These are phyloP conservation scores for Aspergillus texensis DNA, from an alignment of 2,329 filamentous ascomycete genomes.

Conservation along the genomic window DNA sequence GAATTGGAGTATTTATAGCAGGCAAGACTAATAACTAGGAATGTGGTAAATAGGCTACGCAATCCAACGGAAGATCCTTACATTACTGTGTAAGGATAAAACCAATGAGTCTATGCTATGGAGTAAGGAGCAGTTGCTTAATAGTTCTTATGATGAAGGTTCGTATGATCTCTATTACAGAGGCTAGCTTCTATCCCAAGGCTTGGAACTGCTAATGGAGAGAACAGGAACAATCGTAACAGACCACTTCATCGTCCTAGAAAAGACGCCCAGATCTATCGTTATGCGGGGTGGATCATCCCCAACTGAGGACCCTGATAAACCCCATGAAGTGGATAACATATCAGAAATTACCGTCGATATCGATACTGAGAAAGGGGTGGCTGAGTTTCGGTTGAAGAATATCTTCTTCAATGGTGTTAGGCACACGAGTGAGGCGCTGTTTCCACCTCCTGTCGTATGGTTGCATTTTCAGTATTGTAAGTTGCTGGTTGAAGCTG, in stretches of 20 bases:
- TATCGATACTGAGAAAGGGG: neutral
- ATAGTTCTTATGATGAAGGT: neutral
- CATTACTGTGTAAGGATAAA: neutral
- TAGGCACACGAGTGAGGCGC: neutral
- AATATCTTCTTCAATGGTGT: slow-evolving; percentile 6
- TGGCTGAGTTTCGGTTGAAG: slow-evolving; percentile 4
- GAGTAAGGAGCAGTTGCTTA: neutral
- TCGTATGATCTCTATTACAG: neutral
- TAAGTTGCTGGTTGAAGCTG: slow-evolving; percentile 5
- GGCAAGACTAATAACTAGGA: too few relatives aligned
- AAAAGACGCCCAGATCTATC: slow-evolving; percentile 1
- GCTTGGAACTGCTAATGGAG: accelerated
- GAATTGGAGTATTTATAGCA: too few relatives aligned
- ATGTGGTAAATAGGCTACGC: neutral
- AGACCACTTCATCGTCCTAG: slow-evolving; percentile 2
- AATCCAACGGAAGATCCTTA: neutral
- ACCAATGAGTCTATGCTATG: neutral
- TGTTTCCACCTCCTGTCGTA: slow-evolving; percentile 1
- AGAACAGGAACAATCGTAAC: neutral
- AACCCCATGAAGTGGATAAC: slow-evolving; percentile 2
- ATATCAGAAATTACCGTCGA: neutral
- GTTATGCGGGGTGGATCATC: neutral
- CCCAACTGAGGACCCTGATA: neutral
- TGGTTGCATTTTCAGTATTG: slow-evolving; percentile 9
- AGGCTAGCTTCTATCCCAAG: too few relatives aligned